Conservation (phyloP, 2,329 filamentous ascomycete genomes). For the Capronia coronata region DNA sequence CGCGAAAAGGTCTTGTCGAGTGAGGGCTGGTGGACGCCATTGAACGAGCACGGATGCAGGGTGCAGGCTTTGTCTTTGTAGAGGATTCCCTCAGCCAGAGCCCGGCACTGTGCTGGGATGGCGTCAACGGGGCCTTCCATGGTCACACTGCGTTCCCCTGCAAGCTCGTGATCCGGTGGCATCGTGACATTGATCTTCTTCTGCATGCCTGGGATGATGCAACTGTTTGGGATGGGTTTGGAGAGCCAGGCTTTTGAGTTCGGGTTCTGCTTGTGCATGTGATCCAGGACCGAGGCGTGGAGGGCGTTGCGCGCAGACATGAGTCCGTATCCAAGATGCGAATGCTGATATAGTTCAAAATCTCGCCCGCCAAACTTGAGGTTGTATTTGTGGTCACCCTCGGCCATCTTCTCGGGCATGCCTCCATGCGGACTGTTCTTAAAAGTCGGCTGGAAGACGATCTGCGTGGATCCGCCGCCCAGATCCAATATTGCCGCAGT, state of each 20-base stretch:
- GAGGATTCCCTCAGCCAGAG: constrained; percentile 81
- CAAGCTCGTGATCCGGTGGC: constrained; percentile 58
- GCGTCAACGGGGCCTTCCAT: constrained; percentile 77
- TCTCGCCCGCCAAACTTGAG: constrained; percentile 83
- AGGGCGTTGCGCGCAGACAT: constrained; percentile 91
- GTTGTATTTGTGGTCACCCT: constrained; percentile 93
- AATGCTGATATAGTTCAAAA: constrained; percentile 95
- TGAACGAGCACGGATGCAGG: constrained; percentile 93
- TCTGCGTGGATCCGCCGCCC: constrained; percentile 93
- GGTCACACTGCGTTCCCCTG: constrained; percentile 61
- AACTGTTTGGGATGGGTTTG: constrained; percentile 71
- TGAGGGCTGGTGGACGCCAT: constrained; percentile 89
- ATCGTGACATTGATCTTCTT: constrained; percentile 68
- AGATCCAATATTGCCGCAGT: constrained; percentile 95
- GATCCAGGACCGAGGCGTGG: constrained; percentile 67
- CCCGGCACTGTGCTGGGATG: constrained; percentile 79
- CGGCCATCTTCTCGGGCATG: constrained; percentile 75
- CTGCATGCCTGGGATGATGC: constrained; percentile 73
- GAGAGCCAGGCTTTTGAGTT: constrained; percentile 61
- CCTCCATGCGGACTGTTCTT: constrained; percentile 64
- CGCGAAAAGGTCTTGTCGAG: constrained; percentile 84
- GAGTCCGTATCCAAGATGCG: constrained; percentile 90
- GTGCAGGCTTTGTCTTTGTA: constrained; percentile 77
- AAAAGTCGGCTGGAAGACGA: constrained; percentile 96
- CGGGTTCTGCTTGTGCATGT: constrained; percentile 59